Evolutionary conservation across 2,329 filamentous ascomycete genomes (phyloP), one percentile per base, ranked within the genome.

Genomic region (Lasiodiplodia theobromae): DNA sequence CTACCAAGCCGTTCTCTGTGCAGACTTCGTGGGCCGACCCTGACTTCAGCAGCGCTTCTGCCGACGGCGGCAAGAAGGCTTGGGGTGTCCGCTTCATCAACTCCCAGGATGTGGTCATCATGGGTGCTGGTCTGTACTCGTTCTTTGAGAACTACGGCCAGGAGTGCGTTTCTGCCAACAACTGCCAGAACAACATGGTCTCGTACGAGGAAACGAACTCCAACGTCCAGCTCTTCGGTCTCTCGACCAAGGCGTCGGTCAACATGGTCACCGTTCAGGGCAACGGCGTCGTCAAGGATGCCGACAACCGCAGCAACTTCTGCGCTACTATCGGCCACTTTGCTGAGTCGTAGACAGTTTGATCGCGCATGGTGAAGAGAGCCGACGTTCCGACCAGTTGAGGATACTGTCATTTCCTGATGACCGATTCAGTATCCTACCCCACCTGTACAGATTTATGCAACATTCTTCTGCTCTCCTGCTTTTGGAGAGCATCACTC

Each of bases 71-170:
- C 53, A 79, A 81, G 69, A 79, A 83, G 53, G 78, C 82, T 12
- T 85, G 83, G 83, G 83, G 82, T 44, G 77, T 84, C 11, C 80
- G 82, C 67, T 72, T 83, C 71, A 73, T 80, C 63, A 77, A 81
- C 70, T 76, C 73, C 63, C 73, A 72, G 34, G 77, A 78, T 72
- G 78, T 85, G 69, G 79, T 83, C 75, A 78, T 81, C 73, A 84
- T 84, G 74, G 81, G 82, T 53, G 76, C 79, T 1, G 84, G 84
- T 81, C 77, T 92, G 85, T 83, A 82, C 78, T 84, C 80, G 63
- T 89, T 88, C 81, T 89, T 88, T 80, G 81, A 86, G 73, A 84
- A 87, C 77, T 89, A 88, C 77, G 75, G 75, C 40, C 85, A 87
- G 73, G 74, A 74, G 16, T 88, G 86, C 72, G 76, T 86, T 3